These are phyloP conservation scores for Ceratobasidium sp. DNA, from an alignment of 1,284 basidiomycete genomes.

Conservation along the genomic window DNA sequence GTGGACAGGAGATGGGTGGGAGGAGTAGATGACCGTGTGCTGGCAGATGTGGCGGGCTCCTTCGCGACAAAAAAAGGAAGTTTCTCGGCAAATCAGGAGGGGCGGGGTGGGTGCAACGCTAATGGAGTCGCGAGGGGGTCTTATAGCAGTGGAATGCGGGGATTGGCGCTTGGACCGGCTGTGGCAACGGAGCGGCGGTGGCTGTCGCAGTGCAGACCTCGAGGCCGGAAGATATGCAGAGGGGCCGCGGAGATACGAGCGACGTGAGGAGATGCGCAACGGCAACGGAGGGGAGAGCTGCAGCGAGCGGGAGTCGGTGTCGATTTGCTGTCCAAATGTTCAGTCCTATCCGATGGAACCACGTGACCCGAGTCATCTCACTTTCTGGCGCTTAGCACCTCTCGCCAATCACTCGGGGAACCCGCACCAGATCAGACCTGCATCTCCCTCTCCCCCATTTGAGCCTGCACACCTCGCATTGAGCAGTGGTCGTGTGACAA, in stretches of 20 bases:
- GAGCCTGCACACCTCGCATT: no score
- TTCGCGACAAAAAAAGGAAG: constrained; percentile 25
- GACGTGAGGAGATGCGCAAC: not conserved
- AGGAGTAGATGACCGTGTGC: constrained; percentile 20
- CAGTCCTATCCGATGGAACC: not conserved
- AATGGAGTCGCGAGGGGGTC: not conserved
- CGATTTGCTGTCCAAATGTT: constrained; percentile 6
- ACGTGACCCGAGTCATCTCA: constrained; percentile 11
- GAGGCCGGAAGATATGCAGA: constrained; percentile 7
- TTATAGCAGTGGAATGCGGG: not conserved
- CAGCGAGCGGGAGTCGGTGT: not conserved
- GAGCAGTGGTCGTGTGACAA: no score
- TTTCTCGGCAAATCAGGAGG: constrained; percentile 8
- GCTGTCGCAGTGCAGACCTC: constrained; percentile 2
- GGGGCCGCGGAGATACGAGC: not conserved
- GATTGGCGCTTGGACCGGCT: not conserved
- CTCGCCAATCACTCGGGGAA: constrained; percentile 17
- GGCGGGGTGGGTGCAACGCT: not conserved
- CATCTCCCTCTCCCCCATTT: no score
- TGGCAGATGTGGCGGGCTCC: constrained; percentile 20
- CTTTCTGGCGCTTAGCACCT: constrained; percentile 14
- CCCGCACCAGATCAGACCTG: constrained; percentile 11
- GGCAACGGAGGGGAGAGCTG: not conserved
- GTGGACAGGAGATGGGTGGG: not conserved
- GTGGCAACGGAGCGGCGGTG: not conserved